Evolutionary conservation across 163 green algal genomes (phyloP).

Genomic region (Coccomyxa subellipsoidea): DNA sequence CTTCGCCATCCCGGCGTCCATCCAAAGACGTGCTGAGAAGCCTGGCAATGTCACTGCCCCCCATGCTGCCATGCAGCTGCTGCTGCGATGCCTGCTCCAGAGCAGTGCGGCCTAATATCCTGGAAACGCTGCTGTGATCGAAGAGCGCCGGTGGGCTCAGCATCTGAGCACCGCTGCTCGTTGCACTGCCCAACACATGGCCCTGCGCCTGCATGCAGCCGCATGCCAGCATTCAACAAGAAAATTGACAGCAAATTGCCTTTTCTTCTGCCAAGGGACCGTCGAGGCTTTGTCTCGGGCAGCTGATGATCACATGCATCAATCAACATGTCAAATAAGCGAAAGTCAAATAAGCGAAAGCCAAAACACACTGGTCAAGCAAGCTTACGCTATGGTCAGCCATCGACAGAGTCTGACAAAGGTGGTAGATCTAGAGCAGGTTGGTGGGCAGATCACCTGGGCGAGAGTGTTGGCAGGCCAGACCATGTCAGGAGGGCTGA

Average conservation of each 20-base stretch:
- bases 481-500: slow-evolving; percentile 6
- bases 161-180: neutral
- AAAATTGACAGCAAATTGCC: too few relatives aligned
- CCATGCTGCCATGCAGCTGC: neutral
- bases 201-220: neutral
- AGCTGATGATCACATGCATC: too few relatives aligned
- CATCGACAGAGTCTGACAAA: too few relatives aligned
- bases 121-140: neutral
- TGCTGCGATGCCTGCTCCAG: neutral
- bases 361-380: too few relatives aligned
- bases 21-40: neutral
- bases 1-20: neutral
- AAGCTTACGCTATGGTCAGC: too few relatives aligned
- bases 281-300: too few relatives aligned
- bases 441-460: too few relatives aligned
- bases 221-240: too few relatives aligned
- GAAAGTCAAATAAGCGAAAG: too few relatives aligned
- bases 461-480: slow-evolving; percentile 1
- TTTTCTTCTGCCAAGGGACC: too few relatives aligned
- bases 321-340: too few relatives aligned
- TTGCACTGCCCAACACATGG: neutral
- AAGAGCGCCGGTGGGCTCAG: neutral
- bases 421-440: too few relatives aligned
- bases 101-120: neutral
- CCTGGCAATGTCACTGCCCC: neutral